These are phyloP conservation scores for Raffaelea albimanens DNA, from an alignment of 2,329 filamentous ascomycete species.

Conservation along the genomic window DNA sequence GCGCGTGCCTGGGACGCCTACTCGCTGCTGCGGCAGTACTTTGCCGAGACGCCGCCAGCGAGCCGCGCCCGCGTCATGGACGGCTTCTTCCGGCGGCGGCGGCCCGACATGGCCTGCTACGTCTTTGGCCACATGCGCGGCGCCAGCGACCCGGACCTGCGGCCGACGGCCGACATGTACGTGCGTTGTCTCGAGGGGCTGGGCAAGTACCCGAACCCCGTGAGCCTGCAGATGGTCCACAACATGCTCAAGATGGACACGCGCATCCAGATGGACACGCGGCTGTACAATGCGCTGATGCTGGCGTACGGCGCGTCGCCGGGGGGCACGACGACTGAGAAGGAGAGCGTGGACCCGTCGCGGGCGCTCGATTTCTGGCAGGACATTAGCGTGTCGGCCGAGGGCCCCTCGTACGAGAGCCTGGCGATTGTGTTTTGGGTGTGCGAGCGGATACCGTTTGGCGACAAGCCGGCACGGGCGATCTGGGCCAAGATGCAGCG, in stretches of 20 bases:
- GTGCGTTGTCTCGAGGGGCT: conserved; percentile 69
- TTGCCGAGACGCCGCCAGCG: conserved; percentile 54
- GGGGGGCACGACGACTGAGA: conserved; percentile 21
- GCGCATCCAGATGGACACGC: conserved; percentile 66
- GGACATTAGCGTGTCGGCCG: conserved; percentile 70
- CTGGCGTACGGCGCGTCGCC: conserved; percentile 50
- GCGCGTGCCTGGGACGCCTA: conserved; percentile 56
- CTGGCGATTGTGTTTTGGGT: conserved; percentile 73
- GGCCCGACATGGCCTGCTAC: conserved; percentile 75
- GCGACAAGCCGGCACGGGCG: conserved; percentile 50
- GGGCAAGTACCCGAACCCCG: conserved; percentile 28
- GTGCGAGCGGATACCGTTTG: conserved; percentile 54
- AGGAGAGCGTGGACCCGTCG: conserved; percentile 51
- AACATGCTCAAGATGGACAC: conserved; percentile 93
- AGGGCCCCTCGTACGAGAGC: conserved; percentile 76
- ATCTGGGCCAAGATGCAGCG: conserved; percentile 63
- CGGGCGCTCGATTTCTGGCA: conserved; percentile 73
- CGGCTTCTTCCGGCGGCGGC: conserved; percentile 64
- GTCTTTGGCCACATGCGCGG: conserved; percentile 94
- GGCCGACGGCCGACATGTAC: conserved; percentile 68
- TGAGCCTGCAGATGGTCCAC: conserved; percentile 66
- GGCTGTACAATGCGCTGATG: conserved; percentile 77
- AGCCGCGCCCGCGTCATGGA: conserved; percentile 68
- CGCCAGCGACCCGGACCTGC: conserved; percentile 50
- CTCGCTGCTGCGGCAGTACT: conserved; percentile 55